These are phyloP conservation scores for Pilaira anomala DNA, from an alignment of 192 early-diverging fungal genomes.

Conservation along the genomic window DNA sequence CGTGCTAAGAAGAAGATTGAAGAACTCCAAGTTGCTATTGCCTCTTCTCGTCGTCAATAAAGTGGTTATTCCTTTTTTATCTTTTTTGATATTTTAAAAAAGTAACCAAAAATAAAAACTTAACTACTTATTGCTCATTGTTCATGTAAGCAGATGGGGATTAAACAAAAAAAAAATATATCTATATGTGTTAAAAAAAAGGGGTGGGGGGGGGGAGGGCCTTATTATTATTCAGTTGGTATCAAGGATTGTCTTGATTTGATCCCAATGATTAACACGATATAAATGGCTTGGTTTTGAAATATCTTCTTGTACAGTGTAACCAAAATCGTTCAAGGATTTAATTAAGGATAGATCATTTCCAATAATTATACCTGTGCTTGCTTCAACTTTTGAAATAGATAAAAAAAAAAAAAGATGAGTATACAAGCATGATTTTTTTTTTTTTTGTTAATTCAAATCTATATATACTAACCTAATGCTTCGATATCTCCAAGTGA, in stretches of 20 bases:
- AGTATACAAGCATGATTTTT: not conserved
- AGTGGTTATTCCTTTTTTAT: not conserved
- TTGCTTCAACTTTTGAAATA: slow-evolving; percentile 8
- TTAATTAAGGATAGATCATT: slow-evolving; percentile 9
- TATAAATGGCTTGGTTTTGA: not conserved
- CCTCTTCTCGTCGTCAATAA: slow-evolving; percentile 82
- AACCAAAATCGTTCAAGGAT: slow-evolving; percentile 1
- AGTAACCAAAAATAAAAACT: slow-evolving; percentile 6
- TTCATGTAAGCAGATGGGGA: too few species aligned
- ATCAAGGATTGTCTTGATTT: slow-evolving; percentile 13
- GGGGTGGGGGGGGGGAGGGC: not conserved
- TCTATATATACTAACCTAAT: slow-evolving; percentile 4
- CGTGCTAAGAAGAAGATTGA: slow-evolving; percentile 99
- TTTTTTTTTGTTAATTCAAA: not conserved
- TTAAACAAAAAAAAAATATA: slow-evolving; percentile 1
- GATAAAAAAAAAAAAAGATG: not conserved
- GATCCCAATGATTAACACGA: slow-evolving; percentile 5
- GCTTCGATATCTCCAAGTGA: slow-evolving; percentile 16
- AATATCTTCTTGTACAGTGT: not conserved
- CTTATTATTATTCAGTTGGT: not conserved
- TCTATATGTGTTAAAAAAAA: not conserved
- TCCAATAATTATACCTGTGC: slow-evolving; percentile 24
- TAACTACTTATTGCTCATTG: not conserved
- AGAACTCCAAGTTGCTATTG: slow-evolving; percentile 90
- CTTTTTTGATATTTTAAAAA: not conserved